Evolutionary conservation across 2,329 filamentous ascomycete species (phyloP).

Genomic region (Alternaria sp.): DNA sequence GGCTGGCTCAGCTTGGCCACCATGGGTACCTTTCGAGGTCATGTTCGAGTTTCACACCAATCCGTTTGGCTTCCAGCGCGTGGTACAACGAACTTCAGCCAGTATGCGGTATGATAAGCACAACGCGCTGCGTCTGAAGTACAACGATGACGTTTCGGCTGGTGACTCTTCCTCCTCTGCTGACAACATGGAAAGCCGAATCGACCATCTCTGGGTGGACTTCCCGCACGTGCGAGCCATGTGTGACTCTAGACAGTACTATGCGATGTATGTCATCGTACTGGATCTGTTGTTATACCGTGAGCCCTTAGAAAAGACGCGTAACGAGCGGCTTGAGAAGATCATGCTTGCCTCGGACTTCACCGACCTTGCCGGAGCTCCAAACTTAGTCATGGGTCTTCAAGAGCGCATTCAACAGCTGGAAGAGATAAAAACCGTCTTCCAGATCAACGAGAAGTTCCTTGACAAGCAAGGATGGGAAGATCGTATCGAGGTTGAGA

Average conservation of each 20-base stretch:
- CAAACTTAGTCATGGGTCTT: slow-evolving; percentile 88
- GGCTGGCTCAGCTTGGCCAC: slow-evolving; percentile 88
- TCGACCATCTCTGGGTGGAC: slow-evolving; percentile 96
- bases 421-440: slow-evolving; percentile 95
- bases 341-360: slow-evolving; percentile 99
- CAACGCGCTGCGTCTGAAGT: slow-evolving; percentile 95
- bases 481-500: slow-evolving; percentile 86
- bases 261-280: slow-evolving; percentile 97
- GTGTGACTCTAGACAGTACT: slow-evolving; percentile 97
- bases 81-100: slow-evolving; percentile 95
- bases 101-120: slow-evolving; percentile 96
- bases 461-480: slow-evolving; percentile 91
- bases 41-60: slow-evolving; percentile 97
- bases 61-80: slow-evolving; percentile 96
- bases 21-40: slow-evolving; percentile 97
- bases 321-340: slow-evolving; percentile 93
- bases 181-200: slow-evolving; percentile 75
- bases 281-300: slow-evolving; percentile 94
- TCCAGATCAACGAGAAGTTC: slow-evolving; percentile 88
- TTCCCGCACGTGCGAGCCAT: slow-evolving; percentile 94
- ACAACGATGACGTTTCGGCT: slow-evolving; percentile 88
- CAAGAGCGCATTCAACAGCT: slow-evolving; percentile 93
- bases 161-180: slow-evolving; percentile 61
- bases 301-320: slow-evolving; percentile 96
- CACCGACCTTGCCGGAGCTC: slow-evolving; percentile 91